These are phyloP conservation scores for Stephanodiscus minutulus DNA, from an alignment of 108 stramenopile species.

Conservation along the genomic window DNA sequence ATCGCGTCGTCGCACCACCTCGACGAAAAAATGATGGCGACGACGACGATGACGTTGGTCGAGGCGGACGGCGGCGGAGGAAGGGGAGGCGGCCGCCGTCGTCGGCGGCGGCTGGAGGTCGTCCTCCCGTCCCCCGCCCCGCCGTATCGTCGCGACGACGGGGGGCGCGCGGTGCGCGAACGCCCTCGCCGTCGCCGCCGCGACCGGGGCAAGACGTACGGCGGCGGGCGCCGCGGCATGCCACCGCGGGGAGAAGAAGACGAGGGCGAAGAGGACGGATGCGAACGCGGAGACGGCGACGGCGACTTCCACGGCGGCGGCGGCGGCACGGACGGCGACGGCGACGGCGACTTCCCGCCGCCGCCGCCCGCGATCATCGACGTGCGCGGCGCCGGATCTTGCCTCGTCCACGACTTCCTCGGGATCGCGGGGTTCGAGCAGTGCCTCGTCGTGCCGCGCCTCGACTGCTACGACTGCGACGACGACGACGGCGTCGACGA, in stretches of 20 bases:
- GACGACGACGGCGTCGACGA: background rate
- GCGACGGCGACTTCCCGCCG: background rate
- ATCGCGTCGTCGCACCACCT: background rate
- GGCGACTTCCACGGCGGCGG: background rate
- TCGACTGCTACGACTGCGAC: background rate
- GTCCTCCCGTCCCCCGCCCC: background rate
- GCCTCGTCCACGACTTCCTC: conserved; percentile 41
- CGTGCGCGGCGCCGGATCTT: conserved; percentile 38
- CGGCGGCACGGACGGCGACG: background rate
- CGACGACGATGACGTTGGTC: no score
- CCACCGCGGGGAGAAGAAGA: background rate
- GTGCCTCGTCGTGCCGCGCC: background rate
- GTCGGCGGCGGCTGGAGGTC: background rate
- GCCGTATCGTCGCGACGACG: background rate
- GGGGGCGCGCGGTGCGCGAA: no score
- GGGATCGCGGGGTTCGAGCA: conserved; percentile 18
- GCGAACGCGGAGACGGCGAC: no score
- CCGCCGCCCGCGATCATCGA: conserved; percentile 9
- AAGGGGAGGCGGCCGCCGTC: background rate
- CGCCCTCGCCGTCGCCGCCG: background rate
- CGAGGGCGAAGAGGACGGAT: no score
- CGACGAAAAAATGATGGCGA: no score
- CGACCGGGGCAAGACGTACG: background rate
- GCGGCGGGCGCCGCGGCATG: conserved; percentile 2
- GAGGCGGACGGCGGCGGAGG: background rate